These are phyloP conservation scores for Phialocephala subalpina DNA, from an alignment of 2,329 filamentous ascomycete species.

Conservation along the genomic window DNA sequence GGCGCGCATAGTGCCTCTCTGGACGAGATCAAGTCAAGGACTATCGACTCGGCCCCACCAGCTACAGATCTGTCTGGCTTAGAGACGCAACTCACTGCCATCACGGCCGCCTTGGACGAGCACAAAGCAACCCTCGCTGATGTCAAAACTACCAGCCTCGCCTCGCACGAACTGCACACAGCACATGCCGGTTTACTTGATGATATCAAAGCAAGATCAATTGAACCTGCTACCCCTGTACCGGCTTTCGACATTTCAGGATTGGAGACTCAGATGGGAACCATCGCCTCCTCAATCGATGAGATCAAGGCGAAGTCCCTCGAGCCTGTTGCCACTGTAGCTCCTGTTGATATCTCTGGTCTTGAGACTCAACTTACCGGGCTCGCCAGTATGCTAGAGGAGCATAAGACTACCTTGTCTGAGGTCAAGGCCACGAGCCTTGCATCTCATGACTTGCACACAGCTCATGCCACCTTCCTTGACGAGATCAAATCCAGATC, in stretches of 20 bases:
- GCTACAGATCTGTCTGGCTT: conserved; percentile 9
- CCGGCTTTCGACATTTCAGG: conserved; percentile 3
- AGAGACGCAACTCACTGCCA: conserved; percentile 15
- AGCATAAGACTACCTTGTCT: conserved; percentile 28
- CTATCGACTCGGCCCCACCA: conserved; percentile 13
- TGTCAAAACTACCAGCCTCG: conserved; percentile 26
- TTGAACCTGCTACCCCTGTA: conserved; percentile 13
- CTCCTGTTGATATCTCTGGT: conserved; percentile 13
- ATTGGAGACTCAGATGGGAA: conserved; percentile 19
- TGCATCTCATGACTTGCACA: conserved; percentile 19
- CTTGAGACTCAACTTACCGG: conserved; percentile 29
- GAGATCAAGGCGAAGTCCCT: conserved; percentile 25
- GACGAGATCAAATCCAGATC: conserved; percentile 20
- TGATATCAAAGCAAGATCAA: conserved; percentile 30
- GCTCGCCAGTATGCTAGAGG: conserved; percentile 29
- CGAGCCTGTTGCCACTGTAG: conserved; percentile 11
- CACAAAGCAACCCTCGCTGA: conserved; percentile 24
- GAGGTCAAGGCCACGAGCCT: conserved; percentile 24
- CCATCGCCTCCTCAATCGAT: conserved; percentile 20
- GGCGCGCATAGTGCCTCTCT: conserved; percentile 15
- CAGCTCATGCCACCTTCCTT: conserved; percentile 20
- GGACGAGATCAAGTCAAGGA: conserved; percentile 31
- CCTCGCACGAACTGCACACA: conserved; percentile 17
- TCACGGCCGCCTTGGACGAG: conserved; percentile 17
- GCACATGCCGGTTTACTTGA: conserved; percentile 20